These are phyloP conservation scores for Periglandula ipomoeae DNA, from an alignment of 2,329 filamentous ascomycete genomes.

Conservation along the genomic window DNA sequence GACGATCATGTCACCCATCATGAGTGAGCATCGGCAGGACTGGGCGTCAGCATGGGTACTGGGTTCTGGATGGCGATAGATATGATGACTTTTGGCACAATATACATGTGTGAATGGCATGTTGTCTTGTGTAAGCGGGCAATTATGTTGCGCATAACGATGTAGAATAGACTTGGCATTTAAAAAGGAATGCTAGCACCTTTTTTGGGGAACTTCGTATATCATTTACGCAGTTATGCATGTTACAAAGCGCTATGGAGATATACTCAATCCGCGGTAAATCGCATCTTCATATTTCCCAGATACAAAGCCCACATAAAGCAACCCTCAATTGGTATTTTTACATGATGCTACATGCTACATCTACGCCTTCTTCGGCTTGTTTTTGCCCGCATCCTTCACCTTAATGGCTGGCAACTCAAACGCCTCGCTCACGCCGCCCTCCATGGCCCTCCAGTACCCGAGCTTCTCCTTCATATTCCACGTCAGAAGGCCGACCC, in stretches of 20 bases:
- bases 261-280: background rate
- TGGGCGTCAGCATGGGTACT: background rate
- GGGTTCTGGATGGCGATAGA: background rate
- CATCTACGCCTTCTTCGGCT: slow-evolving; percentile 5
- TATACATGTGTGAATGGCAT: too few relatives aligned
- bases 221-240: too few relatives aligned
- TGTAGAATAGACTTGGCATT: too few relatives aligned
- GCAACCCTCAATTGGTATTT: background rate
- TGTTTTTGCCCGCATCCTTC: slow-evolving; percentile 22
- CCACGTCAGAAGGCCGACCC: slow-evolving; percentile 87
- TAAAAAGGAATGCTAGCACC: too few relatives aligned
- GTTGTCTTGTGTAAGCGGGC: too few relatives aligned
- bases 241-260: too few relatives aligned
- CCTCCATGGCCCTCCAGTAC: slow-evolving; percentile 55
- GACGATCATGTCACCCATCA: background rate
- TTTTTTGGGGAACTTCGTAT: too few relatives aligned
- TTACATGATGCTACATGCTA: background rate
- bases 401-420: slow-evolving; percentile 56
- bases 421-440: slow-evolving; percentile 57
- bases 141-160: too few relatives aligned
- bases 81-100: too few relatives aligned
- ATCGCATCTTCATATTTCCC: background rate
- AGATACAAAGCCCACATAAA: background rate
- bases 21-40: background rate
- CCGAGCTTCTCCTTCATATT: slow-evolving; percentile 48